phyloP scores from a whole-genome alignment of 805 yeast genomes.

The Candida gorgasii region DNA sequence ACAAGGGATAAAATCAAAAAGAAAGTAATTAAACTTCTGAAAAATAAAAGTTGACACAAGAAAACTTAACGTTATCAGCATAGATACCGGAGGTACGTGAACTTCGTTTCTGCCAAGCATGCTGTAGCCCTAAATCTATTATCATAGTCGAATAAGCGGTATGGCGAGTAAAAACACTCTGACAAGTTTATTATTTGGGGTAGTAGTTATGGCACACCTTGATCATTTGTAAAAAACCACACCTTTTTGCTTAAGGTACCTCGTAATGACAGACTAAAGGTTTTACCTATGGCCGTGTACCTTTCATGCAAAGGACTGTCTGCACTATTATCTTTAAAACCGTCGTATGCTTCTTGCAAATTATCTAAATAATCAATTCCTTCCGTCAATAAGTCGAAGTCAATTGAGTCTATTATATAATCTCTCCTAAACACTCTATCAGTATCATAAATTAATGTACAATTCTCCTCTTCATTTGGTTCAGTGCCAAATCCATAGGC shows the following conservation, averaged over 20 bases:
- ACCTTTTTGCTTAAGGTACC: not conserved
- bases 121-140: not conserved
- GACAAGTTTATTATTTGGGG: not conserved
- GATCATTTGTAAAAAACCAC: not conserved
- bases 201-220: not conserved
- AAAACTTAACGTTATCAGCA: no score
- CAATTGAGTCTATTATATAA: not conserved
- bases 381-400: slow-evolving; percentile 1
- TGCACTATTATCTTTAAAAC: not conserved
- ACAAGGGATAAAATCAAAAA: no score
- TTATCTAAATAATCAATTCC: slow-evolving; percentile 1
- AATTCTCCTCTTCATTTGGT: slow-evolving; percentile 1
- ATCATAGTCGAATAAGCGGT: not conserved
- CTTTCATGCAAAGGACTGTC: not conserved
- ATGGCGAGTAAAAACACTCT: not conserved
- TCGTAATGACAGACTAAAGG: slow-evolving; percentile 1
- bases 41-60: no score
- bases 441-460: not conserved
- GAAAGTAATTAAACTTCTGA: no score
- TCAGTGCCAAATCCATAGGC: not conserved
- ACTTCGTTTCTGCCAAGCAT: not conserved
- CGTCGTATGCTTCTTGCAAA: not conserved
- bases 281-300: not conserved
- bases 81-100: not conserved
- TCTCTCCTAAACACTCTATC: not conserved